These are phyloP conservation scores for Cytospora paraplurivora DNA, from an alignment of 2,329 filamentous ascomycete genomes.

Conservation along the genomic window DNA sequence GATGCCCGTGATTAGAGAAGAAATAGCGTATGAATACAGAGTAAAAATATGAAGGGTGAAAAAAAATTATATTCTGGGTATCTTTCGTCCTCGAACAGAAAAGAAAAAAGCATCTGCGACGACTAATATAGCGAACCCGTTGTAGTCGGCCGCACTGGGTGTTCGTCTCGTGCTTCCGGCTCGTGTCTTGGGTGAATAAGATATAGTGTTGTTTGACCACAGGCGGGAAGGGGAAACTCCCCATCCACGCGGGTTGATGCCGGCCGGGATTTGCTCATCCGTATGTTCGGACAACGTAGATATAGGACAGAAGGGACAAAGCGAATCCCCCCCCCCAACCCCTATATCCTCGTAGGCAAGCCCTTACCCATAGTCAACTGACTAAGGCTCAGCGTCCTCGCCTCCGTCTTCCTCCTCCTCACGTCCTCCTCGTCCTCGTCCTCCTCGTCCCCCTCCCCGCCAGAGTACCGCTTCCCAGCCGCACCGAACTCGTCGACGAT, in stretches of 20 bases:
- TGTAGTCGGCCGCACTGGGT: slow-evolving; percentile 8
- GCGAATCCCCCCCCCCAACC: not conserved
- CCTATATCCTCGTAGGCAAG: slow-evolving; percentile 34
- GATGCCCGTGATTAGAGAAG: not conserved
- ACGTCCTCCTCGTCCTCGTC: slow-evolving; percentile 32
- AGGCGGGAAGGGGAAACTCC: too few species aligned
- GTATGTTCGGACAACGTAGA: not conserved
- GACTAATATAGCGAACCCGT: not conserved
- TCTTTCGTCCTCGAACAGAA: slow-evolving; percentile 17
- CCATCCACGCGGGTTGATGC: not conserved
- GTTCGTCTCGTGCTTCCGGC: slow-evolving; percentile 21
- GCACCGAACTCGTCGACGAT: slow-evolving; percentile 42
- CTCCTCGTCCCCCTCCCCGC: slow-evolving; percentile 37
- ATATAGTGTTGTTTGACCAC: not conserved
- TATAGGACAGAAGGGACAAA: not conserved
- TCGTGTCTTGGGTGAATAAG: not conserved
- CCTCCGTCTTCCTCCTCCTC: slow-evolving; percentile 55
- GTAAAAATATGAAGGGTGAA: slow-evolving; percentile 4
- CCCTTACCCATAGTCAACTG: slow-evolving; percentile 56
- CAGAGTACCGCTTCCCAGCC: slow-evolving; percentile 33
- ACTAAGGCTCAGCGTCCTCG: slow-evolving; percentile 65
- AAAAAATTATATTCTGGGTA: slow-evolving; percentile 11
- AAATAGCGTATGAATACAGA: slow-evolving; percentile 3
- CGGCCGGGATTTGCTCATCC: not conserved
- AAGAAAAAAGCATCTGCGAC: not conserved